Evolutionary conservation across 2,329 filamentous ascomycete genomes (phyloP).

Genomic region (Neofusicoccum parvum): DNA sequence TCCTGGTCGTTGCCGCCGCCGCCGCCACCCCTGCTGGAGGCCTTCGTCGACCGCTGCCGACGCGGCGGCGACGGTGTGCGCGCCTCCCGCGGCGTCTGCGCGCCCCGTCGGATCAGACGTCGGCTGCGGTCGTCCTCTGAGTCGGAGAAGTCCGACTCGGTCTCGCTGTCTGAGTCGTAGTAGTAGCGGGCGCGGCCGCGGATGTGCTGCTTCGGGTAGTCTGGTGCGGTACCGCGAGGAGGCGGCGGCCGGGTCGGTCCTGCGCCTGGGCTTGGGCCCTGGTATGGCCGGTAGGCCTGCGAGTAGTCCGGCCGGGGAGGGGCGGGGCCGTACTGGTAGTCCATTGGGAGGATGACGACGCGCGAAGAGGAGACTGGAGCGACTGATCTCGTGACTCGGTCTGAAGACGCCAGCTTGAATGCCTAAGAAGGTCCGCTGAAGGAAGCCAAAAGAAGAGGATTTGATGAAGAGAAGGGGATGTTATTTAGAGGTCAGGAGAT

Average conservation of each 20-base stretch:
- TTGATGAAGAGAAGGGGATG: background rate
- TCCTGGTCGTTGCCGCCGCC: no score
- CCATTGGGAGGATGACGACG: background rate
- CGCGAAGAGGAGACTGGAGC: background rate
- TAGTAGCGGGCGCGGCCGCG: background rate
- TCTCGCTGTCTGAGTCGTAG: background rate
- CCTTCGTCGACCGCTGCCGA: background rate
- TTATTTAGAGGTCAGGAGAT: background rate
- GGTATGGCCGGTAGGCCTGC: background rate
- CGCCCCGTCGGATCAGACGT: background rate
- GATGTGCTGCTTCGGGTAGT: background rate
- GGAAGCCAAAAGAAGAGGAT: background rate
- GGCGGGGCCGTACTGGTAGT: background rate
- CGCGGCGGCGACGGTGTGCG: background rate
- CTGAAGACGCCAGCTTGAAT: background rate
- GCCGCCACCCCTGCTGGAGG: no score
- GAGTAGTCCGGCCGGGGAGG: background rate
- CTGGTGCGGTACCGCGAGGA: background rate
- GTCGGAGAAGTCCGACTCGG: background rate
- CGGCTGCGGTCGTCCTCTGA: background rate
- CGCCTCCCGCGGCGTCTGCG: background rate
- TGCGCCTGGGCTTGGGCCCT: background rate
- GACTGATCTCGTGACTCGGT: background rate
- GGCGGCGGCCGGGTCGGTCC: background rate
- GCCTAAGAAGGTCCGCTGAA: no score